These are phyloP conservation scores for Gossypium turneri DNA, from an alignment of 345 rosid genomes.

Conservation along the genomic window DNA sequence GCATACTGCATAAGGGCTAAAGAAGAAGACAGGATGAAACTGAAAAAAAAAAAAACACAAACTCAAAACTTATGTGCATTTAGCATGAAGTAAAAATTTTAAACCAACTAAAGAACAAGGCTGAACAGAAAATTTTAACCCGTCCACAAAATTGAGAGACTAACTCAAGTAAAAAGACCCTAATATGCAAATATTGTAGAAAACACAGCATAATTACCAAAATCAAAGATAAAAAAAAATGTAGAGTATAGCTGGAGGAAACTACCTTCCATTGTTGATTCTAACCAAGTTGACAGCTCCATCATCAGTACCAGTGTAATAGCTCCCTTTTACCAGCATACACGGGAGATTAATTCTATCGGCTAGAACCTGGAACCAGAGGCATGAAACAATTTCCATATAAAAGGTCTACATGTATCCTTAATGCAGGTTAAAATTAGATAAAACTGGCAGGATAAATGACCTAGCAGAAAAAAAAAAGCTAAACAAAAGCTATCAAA, in stretches of 20 bases:
- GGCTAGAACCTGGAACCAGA: constrained; percentile 66
- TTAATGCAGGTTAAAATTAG: constrained; percentile 1
- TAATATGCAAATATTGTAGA: background rate
- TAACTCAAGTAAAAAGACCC: background rate
- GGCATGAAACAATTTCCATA: constrained; percentile 19
- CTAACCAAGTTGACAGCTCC: constrained; percentile 89
- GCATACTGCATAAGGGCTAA: background rate
- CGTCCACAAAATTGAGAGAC: background rate
- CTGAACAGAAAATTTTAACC: background rate
- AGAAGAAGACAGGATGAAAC: background rate
- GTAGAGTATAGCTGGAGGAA: constrained; percentile 1
- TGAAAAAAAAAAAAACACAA: constrained; percentile 7
- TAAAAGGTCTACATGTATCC: constrained; percentile 4
- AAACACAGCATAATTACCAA: background rate
- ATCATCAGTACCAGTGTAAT: constrained; percentile 94
- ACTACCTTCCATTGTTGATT: constrained; percentile 68
- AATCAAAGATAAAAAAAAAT: constrained; percentile 4
- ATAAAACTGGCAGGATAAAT: background rate
- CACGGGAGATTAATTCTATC: constrained; percentile 87
- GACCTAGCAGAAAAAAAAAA: constrained; percentile 7
- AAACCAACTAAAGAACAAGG: background rate
- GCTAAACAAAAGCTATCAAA: background rate
- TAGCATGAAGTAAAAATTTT: background rate
- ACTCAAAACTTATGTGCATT: background rate
- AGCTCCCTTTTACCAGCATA: constrained; percentile 92